Evolutionary conservation across 805 yeast genomes (phyloP).

Genomic region (Starmerella sp.): DNA sequence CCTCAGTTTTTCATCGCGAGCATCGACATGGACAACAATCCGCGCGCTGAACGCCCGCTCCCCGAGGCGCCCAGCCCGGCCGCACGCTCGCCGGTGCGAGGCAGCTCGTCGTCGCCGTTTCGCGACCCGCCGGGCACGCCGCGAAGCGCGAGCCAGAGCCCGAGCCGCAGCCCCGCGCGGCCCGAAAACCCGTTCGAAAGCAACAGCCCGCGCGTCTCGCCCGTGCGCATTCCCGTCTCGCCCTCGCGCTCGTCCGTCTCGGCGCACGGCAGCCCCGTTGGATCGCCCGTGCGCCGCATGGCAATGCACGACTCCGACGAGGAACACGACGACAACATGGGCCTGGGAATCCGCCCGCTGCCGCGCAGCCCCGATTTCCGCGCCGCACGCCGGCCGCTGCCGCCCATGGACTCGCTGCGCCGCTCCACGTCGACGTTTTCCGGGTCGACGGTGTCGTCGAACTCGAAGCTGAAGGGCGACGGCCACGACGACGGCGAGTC

Average conservation of each 20-base stretch:
- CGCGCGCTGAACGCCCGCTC: constrained; percentile 10
- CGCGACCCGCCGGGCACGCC: neutral
- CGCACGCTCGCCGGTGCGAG: constrained; percentile 14
- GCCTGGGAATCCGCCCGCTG: neutral
- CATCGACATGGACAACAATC: neutral
- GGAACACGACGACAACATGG: constrained; percentile 1
- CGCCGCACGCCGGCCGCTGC: constrained; percentile 5
- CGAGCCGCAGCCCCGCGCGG: constrained; percentile 15
- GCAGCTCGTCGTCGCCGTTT: constrained; percentile 5
- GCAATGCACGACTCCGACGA: constrained; percentile 5
- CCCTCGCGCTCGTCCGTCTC: constrained; percentile 4
- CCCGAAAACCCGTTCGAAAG: constrained; percentile 20
- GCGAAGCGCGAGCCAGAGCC: constrained; percentile 1
- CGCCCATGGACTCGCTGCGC: constrained; percentile 11
- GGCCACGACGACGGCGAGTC: constrained; percentile 4
- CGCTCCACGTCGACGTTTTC: constrained; percentile 13
- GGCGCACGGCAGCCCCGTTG: constrained; percentile 19
- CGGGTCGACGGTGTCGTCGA: constrained; percentile 12
- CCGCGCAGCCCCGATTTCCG: constrained; percentile 11
- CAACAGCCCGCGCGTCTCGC: constrained; percentile 17
- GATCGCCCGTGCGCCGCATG: constrained; percentile 20
- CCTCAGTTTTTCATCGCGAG: neutral
- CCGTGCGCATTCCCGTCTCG: constrained; percentile 16
- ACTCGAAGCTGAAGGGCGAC: neutral
- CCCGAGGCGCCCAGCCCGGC: constrained; percentile 18